These are phyloP conservation scores for Fusarium staphyleae DNA, from an alignment of 2,329 filamentous ascomycete species.

Conservation along the genomic window DNA sequence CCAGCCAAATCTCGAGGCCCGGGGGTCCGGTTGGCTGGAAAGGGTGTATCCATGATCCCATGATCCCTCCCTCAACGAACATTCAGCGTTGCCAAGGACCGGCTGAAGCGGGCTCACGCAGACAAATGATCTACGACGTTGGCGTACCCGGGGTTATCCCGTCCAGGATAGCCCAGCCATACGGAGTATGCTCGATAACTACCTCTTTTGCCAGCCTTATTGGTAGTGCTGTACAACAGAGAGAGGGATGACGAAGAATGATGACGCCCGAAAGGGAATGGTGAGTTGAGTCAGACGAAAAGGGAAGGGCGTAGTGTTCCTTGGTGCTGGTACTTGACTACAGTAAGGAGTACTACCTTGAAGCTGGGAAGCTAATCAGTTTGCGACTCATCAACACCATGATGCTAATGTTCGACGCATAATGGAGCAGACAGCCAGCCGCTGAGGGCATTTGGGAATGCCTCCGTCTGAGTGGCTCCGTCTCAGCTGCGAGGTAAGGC, in stretches of 20 bases:
- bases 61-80: no score
- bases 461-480: slow-evolving; percentile 23
- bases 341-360: neutral
- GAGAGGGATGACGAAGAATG: neutral
- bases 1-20: neutral
- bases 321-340: no score
- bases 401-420: neutral
- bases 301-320: neutral
- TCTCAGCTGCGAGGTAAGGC: slow-evolving; percentile 30
- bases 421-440: neutral
- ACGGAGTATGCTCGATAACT: slow-evolving; percentile 16
- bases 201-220: slow-evolving; percentile 3
- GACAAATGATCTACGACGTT: slow-evolving; percentile 15
- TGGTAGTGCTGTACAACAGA: slow-evolving; percentile 1
- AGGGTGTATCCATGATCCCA: neutral
- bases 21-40: neutral
- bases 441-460: neutral
- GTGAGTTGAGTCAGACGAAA: neutral
- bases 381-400: neutral
- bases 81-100: neutral
- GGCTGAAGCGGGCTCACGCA: neutral
- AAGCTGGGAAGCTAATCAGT: neutral
- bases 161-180: slow-evolving; percentile 9
- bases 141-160: slow-evolving; percentile 22
- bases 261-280: neutral